phyloP scores from a whole-genome alignment of 2,329 filamentous ascomycete species.

The Clonostachys byssicola region DNA sequence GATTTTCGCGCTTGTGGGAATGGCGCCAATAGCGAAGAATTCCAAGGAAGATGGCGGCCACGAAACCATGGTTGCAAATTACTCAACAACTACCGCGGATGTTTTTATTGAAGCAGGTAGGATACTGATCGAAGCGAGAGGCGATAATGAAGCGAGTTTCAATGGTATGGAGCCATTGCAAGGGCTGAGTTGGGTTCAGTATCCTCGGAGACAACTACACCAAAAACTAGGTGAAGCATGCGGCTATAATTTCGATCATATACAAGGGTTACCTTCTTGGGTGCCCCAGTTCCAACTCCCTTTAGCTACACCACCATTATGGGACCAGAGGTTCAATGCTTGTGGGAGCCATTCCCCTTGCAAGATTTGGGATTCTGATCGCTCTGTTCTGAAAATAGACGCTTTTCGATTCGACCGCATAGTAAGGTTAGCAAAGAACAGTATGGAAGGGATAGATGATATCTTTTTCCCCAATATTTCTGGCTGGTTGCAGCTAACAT shows the following conservation, averaged over 20 bases:
- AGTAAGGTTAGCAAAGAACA: not conserved
- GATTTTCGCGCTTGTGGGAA: conserved; percentile 8
- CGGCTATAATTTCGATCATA: no score
- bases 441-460: no score
- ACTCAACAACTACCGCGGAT: conserved; percentile 1
- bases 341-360: not conserved
- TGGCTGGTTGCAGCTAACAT: not conserved
- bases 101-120: conserved; percentile 3
- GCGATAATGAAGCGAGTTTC: not conserved
- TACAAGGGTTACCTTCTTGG: not conserved
- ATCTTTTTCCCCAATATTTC: no score
- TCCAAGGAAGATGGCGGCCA: not conserved
- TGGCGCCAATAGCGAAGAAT: not conserved
- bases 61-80: conserved; percentile 4
- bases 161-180: conserved; percentile 2
- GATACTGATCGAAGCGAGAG: conserved; percentile 2
- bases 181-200: conserved; percentile 1
- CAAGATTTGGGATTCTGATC: not conserved
- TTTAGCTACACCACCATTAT: not conserved
- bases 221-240: no score
- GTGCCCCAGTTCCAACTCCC: conserved; percentile 5
- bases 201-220: not conserved
- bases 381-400: not conserved
- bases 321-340: conserved; percentile 2
- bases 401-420: conserved; percentile 2